Base-by-base conservation (phyloP, 805 yeast genomes). In the Maudiozyma saulgeensis region DNA sequence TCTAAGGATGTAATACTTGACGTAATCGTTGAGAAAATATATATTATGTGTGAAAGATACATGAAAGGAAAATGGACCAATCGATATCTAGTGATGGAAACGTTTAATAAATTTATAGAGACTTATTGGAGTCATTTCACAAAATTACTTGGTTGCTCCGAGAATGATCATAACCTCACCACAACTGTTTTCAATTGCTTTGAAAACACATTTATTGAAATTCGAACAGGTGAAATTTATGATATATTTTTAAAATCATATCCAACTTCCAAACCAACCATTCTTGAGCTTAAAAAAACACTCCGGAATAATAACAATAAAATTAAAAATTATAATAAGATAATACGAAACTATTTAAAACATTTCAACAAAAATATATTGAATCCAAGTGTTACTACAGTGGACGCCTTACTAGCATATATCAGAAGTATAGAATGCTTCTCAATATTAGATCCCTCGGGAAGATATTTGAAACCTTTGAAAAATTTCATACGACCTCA, bases 321-420 rank as follows among this genome's bases (percentile, higher is more conserved):
- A 13, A 68, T 71, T 8, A 59, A 62, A 25, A 49, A 50, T 28
- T 50, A 52, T 31, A 52, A 52, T 12, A 48, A 45, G 47, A 45
- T 62, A 7, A 50, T 57, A 4, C 49, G 53, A 1, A 52, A 49
- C 23, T 57, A 59, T 41, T 46, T 62, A 31, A 49, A 49, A 3
- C 51, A 48, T 32, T 63, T 64, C 46, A 54, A 59, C 34, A 41
- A 43, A 16, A 51, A 49, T 26, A 49, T 89, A 11, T 69, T 90
- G 19, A 93, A 87, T 57, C 84, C 95, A 3, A 96, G 96, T 19
- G 77, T 84, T 1, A 80, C 84, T 55, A 91, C 98, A 0, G 74
- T 75, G 4, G 87, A 82, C 46, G 80, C 88, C 7, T 76, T 91
- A 25, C 67, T 78, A 2, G 78, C 76, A 47, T 91, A 87, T 60